Conservation (phyloP, 192 early-diverging fungal species). For the Linnemannia schmuckeri region DNA sequence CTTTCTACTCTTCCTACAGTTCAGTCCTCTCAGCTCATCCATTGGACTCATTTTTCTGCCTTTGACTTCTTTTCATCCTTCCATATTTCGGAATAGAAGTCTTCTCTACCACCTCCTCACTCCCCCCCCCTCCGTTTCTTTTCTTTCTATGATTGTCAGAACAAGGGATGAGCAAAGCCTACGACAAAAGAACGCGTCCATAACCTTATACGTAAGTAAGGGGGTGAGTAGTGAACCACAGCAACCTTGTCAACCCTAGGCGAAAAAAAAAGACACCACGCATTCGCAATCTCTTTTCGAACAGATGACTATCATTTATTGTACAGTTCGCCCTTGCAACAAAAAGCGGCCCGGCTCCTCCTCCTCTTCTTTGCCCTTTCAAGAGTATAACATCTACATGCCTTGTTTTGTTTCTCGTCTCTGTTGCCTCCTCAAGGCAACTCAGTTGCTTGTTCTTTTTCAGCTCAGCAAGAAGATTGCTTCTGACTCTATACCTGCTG, state of each 20-base stretch:
- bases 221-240: neutral
- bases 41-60: neutral
- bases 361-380: no score
- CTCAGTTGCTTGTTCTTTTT: neutral
- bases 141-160: neutral
- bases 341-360: no score
- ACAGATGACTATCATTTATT: no score
- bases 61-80: neutral
- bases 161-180: neutral
- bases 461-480: neutral
- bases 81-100: neutral
- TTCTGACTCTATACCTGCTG: slow-evolving; percentile 41
- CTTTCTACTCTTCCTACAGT: neutral
- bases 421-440: neutral
- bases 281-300: no score
- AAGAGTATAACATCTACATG: no score
- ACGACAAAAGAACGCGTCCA: neutral
- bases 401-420: neutral
- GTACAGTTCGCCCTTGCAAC: no score
- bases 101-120: neutral
- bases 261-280: no score
- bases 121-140: neutral
- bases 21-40: neutral
- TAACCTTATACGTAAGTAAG: neutral
- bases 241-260: no score